Evolutionary conservation across 1,139 yeast genomes (phyloP).

Genomic region (Geotrichum carabidarum): DNA sequence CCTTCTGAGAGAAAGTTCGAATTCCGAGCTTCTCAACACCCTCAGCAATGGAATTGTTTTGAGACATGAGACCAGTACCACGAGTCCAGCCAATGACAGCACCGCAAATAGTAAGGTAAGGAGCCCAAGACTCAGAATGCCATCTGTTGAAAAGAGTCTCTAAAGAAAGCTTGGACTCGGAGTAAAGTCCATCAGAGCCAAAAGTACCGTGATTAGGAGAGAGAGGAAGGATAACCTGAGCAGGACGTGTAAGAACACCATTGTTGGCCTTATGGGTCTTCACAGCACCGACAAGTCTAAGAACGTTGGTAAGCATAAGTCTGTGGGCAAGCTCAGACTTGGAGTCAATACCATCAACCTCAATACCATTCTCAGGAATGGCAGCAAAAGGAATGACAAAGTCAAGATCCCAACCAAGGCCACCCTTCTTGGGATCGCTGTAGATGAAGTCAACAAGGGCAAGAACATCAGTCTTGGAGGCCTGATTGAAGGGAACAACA

Average conservation of each 20-base stretch:
- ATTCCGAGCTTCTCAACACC: slow-evolving; percentile 95
- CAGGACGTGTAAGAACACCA: slow-evolving; percentile 69
- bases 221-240: slow-evolving; percentile 91
- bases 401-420: slow-evolving; percentile 97
- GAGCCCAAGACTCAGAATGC: slow-evolving; percentile 95
- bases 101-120: slow-evolving; percentile 93
- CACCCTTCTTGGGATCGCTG: slow-evolving; percentile 74
- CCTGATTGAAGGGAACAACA: slow-evolving; percentile 98
- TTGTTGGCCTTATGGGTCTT: slow-evolving; percentile 76
- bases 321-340: slow-evolving; percentile 97
- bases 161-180: slow-evolving; percentile 90
- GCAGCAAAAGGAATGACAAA: slow-evolving; percentile 93
- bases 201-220: slow-evolving; percentile 99
- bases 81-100: slow-evolving; percentile 99
- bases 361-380: slow-evolving; percentile 96
- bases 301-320: slow-evolving; percentile 91
- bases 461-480: slow-evolving; percentile 89
- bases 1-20: slow-evolving; percentile 96
- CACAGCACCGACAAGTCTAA: slow-evolving; percentile 86
- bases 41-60: slow-evolving; percentile 94
- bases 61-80: slow-evolving; percentile 98
- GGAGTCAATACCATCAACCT: slow-evolving; percentile 86
- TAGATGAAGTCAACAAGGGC: slow-evolving; percentile 81
- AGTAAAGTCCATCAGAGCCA: slow-evolving; percentile 95
- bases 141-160: slow-evolving; percentile 98